These are phyloP conservation scores for Paecilomyces dactylethromorphus DNA, from an alignment of 2,329 filamentous ascomycete genomes.

Conservation along the genomic window DNA sequence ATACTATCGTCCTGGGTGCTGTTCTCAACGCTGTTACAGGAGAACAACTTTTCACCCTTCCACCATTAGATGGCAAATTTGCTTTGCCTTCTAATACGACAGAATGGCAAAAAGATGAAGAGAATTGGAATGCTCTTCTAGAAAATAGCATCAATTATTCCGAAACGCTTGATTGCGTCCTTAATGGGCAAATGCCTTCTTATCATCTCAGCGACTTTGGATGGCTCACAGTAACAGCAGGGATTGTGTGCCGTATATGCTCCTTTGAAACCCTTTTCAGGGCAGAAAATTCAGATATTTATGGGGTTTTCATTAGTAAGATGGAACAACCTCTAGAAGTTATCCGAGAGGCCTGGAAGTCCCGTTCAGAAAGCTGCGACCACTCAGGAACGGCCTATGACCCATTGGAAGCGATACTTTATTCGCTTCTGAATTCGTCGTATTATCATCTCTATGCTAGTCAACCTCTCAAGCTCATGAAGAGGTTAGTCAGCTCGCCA, in stretches of 20 bases:
- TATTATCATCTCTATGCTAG: not conserved
- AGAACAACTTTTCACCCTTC: too few relatives aligned
- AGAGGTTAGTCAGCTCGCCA: not conserved
- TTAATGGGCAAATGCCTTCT: not conserved
- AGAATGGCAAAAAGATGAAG: too few relatives aligned
- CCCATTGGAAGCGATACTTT: too few relatives aligned
- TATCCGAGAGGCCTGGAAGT: not conserved
- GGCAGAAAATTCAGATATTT: not conserved
- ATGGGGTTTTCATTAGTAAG: not conserved
- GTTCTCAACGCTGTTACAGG: too few relatives aligned
- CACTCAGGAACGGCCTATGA: too few relatives aligned
- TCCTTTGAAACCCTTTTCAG: not conserved
- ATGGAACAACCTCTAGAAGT: not conserved
- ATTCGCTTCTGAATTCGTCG: not conserved
- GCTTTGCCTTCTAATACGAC: too few relatives aligned
- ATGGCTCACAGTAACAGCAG: not conserved
- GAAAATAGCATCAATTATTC: too few relatives aligned
- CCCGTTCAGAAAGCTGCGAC: too few relatives aligned
- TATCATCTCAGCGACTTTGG: not conserved
- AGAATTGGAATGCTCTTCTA: too few relatives aligned
- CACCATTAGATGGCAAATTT: too few relatives aligned
- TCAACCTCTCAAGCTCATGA: not conserved
- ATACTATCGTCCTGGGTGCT: too few relatives aligned
- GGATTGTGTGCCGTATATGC: not conserved
- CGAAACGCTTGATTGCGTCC: not conserved